Evolutionary conservation across 2,329 filamentous ascomycete genomes (phyloP), one percentile per base, ranked within the genome.

Genomic region (Raffaelea ambrosiae): DNA sequence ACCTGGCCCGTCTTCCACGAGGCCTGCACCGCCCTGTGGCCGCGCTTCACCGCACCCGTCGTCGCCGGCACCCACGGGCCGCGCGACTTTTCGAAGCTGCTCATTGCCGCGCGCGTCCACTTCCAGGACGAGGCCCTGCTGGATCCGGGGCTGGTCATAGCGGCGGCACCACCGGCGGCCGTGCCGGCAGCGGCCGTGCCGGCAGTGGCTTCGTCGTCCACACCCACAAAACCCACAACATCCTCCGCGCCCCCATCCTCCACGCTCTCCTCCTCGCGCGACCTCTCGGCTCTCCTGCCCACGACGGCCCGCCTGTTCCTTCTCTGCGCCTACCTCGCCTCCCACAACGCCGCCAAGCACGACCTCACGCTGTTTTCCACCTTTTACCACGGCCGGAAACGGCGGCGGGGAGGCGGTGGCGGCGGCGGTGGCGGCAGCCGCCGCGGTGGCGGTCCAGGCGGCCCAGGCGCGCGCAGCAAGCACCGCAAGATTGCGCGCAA

Each of bases 21-120:
- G 33, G 79, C 84, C 44, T 89, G 86, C 59, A 66, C 78, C 43
- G 78, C 82, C 40, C 75, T 97, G 19, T 98, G 93, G 93, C 82
- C 84, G 11, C 77, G 82, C 4, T 97, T 98, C 64, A 83, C 87
- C 1, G 76, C 79, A 7, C 91, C 91, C 0, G 77, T 97, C 21
- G 66, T 83, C 1, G 78, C 81, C 2, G 85, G 85, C n/a, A 83
- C 84, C 9, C 81, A 84, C 57, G 76, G 77, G 2, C 80, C 85
- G 10, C 83, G 84, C 57, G 88, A 96, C 59, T 96, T 96, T 65
- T 83, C 86, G 14, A 84, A 86, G 53, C 71, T 98, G 8, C 76
- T 97, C 48, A 82, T 91, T 43, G 77, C 81, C 2, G 77, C 82
- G 22, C 73, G 84, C 16, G 69, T 73, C 0, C 72, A 87, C 31